A percentile compares a stretch with the other conserved stretches of the same genome.
These are phyloP conservation scores for Hemileccinum impolitum DNA, from an alignment of 768 basidiomycete genomes.

Conservation along the genomic window DNA sequence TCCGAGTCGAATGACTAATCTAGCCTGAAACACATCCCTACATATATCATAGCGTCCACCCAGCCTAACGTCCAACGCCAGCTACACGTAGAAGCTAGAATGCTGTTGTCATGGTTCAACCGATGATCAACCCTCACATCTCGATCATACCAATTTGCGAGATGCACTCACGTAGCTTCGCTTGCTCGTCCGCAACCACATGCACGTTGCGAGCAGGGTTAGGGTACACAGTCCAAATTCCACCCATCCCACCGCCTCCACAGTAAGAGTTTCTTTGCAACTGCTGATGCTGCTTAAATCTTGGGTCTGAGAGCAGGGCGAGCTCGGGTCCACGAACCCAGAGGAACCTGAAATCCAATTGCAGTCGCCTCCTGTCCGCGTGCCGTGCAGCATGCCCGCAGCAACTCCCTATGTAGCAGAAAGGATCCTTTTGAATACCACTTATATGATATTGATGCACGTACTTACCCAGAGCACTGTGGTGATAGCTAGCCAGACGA, in stretches of 20 bases:
- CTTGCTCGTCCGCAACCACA: conserved; percentile 44
- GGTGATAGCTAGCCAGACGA: conserved; percentile 68
- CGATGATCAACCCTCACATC: conserved; percentile 17
- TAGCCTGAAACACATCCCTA: too few species aligned
- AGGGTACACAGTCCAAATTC: conserved; percentile 61
- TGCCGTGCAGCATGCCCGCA: conserved; percentile 63
- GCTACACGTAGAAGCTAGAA: conserved; percentile 33
- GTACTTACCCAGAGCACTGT: conserved; percentile 61
- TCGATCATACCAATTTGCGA: conserved; percentile 39
- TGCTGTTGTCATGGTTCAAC: conserved; percentile 23
- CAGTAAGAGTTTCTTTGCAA: conserved; percentile 70
- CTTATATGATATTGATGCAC: neutral
- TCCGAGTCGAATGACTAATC: conserved; percentile 20
- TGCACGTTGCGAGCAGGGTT: conserved; percentile 52
- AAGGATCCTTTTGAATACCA: neutral
- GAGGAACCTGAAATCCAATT: conserved; percentile 41
- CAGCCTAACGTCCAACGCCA: neutral
- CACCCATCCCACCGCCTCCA: conserved; percentile 74
- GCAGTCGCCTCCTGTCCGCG: conserved; percentile 60
- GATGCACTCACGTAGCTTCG: conserved; percentile 42
- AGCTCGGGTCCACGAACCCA: conserved; percentile 22
- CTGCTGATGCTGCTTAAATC: conserved; percentile 34
- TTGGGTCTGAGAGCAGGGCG: conserved; percentile 22
- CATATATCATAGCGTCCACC: neutral
- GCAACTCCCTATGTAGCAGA: conserved; percentile 52